phyloP scores from a whole-genome alignment of 2,329 filamentous ascomycete genomes.

The Colletotrichum scovillei region DNA sequence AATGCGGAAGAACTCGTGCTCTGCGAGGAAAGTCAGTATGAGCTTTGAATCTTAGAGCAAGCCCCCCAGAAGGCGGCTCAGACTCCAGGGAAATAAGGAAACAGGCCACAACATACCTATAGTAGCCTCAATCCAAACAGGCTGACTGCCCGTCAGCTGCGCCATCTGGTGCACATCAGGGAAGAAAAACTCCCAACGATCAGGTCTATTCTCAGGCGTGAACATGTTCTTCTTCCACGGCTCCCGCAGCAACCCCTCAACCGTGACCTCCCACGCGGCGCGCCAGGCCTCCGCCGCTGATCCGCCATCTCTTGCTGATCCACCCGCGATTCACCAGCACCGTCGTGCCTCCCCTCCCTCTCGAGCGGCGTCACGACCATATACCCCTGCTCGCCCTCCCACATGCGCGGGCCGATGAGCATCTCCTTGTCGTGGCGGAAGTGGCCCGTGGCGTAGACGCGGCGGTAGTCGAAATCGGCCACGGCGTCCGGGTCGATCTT shows the following conservation, averaged over 20 bases:
- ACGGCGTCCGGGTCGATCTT: conserved; percentile 84
- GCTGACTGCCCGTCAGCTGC: conserved; percentile 79
- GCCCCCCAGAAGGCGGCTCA: not conserved
- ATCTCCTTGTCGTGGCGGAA: conserved; percentile 94
- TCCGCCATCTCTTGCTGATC: conserved; percentile 81
- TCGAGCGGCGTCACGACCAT: conserved; percentile 93
- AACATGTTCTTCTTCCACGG: conserved; percentile 99
- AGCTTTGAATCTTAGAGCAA: conserved; percentile 4
- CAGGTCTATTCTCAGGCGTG: conserved; percentile 88
- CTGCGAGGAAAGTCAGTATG: conserved; percentile 53
- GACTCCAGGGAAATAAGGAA: too few relatives aligned
- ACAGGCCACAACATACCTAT: conserved; percentile 71
- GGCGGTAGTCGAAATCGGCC: conserved; percentile 90
- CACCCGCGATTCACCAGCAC: conserved; percentile 92
- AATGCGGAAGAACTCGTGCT: conserved; percentile 80
- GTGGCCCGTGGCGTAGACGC: conserved; percentile 79
- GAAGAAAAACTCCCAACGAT: conserved; percentile 91
- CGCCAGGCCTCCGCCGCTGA: conserved; percentile 73
- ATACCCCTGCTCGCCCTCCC: conserved; percentile 90
- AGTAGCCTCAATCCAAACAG: conserved; percentile 95
- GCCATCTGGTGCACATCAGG: conserved; percentile 96
- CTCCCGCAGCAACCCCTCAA: conserved; percentile 87
- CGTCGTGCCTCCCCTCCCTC: conserved; percentile 70
- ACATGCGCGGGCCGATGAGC: conserved; percentile 90
- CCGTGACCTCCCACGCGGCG: conserved; percentile 78